Evolutionary conservation across 805 yeast genomes (phyloP).

Genomic region (Barnettozyma pratensis): DNA sequence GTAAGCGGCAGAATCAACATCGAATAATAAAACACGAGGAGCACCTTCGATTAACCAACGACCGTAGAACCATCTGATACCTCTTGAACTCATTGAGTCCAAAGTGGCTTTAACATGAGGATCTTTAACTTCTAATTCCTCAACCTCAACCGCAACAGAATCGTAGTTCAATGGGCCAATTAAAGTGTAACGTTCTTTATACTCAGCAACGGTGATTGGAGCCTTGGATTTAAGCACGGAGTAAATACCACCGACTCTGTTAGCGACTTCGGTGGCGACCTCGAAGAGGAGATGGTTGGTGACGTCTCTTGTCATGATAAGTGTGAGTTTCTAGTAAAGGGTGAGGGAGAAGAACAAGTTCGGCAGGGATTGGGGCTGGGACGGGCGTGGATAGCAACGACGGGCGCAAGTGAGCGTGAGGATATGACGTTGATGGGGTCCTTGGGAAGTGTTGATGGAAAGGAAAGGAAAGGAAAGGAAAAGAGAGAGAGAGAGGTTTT

Average conservation of each 20-base stretch:
- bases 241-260: slow-evolving; percentile 96
- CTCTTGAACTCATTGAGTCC: slow-evolving; percentile 76
- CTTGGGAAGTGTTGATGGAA: background rate
- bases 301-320: slow-evolving; percentile 71
- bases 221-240: slow-evolving; percentile 96
- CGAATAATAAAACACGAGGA: slow-evolving; percentile 87
- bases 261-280: slow-evolving; percentile 96
- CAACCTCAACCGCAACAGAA: slow-evolving; percentile 78
- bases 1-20: slow-evolving; percentile 66
- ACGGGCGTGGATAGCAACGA: background rate
- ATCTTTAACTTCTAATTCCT: slow-evolving; percentile 57
- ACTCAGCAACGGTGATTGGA: slow-evolving; percentile 92
- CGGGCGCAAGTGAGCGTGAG: too few species aligned
- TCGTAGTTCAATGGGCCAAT: slow-evolving; percentile 81
- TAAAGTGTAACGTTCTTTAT: slow-evolving; percentile 77
- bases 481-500: background rate
- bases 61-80: slow-evolving; percentile 80
- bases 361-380: background rate
- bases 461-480: background rate
- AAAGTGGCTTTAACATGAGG: slow-evolving; percentile 55
- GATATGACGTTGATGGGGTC: too few species aligned
- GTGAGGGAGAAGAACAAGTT: background rate
- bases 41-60: slow-evolving; percentile 98
- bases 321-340: background rate
- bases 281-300: slow-evolving; percentile 85